phyloP scores from a whole-genome alignment of 2,329 filamentous ascomycete genomes.

The Dactylellina leptospora region DNA sequence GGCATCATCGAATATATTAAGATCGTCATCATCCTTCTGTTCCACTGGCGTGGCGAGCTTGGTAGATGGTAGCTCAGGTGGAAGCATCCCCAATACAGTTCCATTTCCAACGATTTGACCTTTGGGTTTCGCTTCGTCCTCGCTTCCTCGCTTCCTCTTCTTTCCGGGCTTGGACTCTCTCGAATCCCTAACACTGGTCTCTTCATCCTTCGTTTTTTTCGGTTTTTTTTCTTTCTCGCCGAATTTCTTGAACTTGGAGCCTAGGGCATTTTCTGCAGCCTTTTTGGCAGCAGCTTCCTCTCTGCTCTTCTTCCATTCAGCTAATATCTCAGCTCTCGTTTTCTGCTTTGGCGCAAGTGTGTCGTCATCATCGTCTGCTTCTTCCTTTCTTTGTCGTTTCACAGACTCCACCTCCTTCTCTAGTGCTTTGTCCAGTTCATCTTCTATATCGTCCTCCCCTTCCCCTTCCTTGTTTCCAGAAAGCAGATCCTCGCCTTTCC shows the following conservation, averaged over 20 bases:
- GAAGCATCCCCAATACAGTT: conserved; percentile 55
- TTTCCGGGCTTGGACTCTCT: conserved; percentile 69
- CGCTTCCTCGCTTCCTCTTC: conserved; percentile 59
- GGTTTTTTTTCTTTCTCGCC: conserved; percentile 59
- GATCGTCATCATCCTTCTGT: conserved; percentile 65
- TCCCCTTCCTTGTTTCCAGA: conserved; percentile 55
- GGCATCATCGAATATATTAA: conserved; percentile 73
- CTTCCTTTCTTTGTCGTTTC: conserved; percentile 64
- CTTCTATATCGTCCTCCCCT: conserved; percentile 68
- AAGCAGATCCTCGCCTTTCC: conserved; percentile 73
- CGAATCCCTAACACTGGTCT: conserved; percentile 70
- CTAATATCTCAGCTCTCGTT: conserved; percentile 72
- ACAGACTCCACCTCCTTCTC: conserved; percentile 67
- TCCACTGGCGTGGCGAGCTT: conserved; percentile 58
- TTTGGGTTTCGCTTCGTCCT: conserved; percentile 8
- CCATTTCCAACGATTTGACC: conserved; percentile 21
- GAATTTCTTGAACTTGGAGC: conserved; percentile 72
- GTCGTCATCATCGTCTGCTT: conserved; percentile 70
- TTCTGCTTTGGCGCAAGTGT: conserved; percentile 69
- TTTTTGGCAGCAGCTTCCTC: conserved; percentile 67
- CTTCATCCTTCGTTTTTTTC: conserved; percentile 65
- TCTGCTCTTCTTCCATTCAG: conserved; percentile 72
- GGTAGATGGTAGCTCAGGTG: conserved; percentile 53
- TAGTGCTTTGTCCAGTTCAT: conserved; percentile 71
- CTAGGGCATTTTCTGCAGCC: conserved; percentile 65